Base-by-base conservation (phyloP, 495 filamentous ascomycete species). In the Neurospora sp. region DNA sequence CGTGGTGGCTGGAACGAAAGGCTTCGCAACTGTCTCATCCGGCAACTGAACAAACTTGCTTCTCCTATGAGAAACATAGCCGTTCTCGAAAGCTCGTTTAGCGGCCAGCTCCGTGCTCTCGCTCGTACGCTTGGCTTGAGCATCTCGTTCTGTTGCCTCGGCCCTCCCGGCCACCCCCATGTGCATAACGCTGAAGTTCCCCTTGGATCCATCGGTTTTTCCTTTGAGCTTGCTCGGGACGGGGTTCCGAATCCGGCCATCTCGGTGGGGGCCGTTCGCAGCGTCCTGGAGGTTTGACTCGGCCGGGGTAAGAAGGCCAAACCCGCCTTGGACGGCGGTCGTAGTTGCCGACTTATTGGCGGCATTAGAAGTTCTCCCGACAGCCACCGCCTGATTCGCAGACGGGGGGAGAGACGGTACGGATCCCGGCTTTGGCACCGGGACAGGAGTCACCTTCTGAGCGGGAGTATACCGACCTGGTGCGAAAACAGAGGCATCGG, bases 111-210 rank as follows among this genome's bases (percentile, higher is more conserved):
- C 85, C 13, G 87, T 89, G 75, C 83, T 86, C 75, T 89, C 86
- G 76, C 87, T 89, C 1, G 85, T 87, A 74, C 86, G 83, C 78
- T 88, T 86, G 21, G 86, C 86, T 45, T 85, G 83, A 34, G 83
- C 85, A 77, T 86, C 85, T 70, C 85, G 84, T 17, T 81, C 83
- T 73, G 79, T 82, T 42, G 76, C 81, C 77, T 83, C 85, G 71
- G 72, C 77, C 79, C 83, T 85, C 5, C 79, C 80, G 6, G 75
- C 71, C 34, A 87, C 82, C 31, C 85, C 86, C 82, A 89, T 87
- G 69, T 87, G 86, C 86, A 88, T 88, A 36, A 89, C 86, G 13
- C 83, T 82, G 75, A 89, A 89, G 74, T 88, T 88, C 7, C 86
- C 86, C 72, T 87, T 85, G 76, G 86, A 88, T 24, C 83, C 81